These are phyloP conservation scores for Dothideomycetes sp. DNA, from an alignment of 2,329 filamentous ascomycete species.

Conservation along the genomic window DNA sequence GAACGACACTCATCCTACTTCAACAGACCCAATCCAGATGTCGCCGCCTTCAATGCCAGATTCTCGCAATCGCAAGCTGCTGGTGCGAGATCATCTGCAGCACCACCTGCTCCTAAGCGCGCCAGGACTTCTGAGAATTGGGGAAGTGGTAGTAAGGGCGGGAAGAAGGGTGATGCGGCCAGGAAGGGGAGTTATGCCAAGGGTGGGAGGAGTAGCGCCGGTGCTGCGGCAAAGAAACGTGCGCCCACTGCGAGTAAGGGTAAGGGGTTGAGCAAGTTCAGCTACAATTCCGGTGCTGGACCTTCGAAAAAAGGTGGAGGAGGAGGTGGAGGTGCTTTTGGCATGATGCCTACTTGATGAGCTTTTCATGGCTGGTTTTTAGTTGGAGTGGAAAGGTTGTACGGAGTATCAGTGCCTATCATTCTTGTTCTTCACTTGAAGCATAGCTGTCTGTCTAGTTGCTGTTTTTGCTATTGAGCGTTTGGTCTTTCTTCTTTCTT, in stretches of 20 bases:
- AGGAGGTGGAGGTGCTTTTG: slow-evolving; percentile 19
- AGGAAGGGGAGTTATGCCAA: slow-evolving; percentile 6
- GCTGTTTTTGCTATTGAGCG: no score
- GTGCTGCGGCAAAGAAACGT: slow-evolving; percentile 14
- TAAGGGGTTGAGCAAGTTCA: slow-evolving; percentile 5
- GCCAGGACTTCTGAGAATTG: neutral
- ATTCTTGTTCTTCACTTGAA: no score
- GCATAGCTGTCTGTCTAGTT: no score
- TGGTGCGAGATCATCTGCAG: neutral
- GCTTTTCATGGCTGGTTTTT: no score
- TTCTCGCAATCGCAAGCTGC: slow-evolving; percentile 17
- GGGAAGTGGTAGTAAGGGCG: slow-evolving; percentile 5
- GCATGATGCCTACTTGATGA: slow-evolving; percentile 33
- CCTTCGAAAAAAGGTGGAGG: neutral
- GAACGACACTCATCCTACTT: slow-evolving; percentile 21
- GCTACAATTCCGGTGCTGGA: neutral
- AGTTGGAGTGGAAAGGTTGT: no score
- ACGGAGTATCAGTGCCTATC: no score
- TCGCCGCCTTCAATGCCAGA: slow-evolving; percentile 22
- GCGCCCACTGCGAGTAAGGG: slow-evolving; percentile 3
- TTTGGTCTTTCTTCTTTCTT: no score
- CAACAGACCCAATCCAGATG: slow-evolving; percentile 17
- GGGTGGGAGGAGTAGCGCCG: slow-evolving; percentile 4
- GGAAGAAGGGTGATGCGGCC: slow-evolving; percentile 9
- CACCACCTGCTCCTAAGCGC: slow-evolving; percentile 4